Conservation (phyloP, 2,329 filamentous ascomycete species). For the Epicoccum sorghinum region DNA sequence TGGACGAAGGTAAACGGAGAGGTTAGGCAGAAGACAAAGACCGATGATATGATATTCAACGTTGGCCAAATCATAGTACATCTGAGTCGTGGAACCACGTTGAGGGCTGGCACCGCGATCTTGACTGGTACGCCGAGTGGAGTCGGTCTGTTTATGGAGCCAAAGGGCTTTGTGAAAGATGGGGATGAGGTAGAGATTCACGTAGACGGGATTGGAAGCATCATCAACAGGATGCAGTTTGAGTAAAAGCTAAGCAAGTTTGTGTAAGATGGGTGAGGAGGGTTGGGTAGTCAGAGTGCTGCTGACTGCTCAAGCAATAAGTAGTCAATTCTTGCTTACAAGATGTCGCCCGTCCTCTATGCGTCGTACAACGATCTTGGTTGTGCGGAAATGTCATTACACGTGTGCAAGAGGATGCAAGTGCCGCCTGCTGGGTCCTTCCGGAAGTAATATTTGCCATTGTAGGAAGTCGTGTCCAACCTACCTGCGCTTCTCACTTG, state of each 20-base stretch:
- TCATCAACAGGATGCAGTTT: constrained; percentile 43
- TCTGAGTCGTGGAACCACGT: constrained; percentile 54
- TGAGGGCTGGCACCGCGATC: constrained; percentile 55
- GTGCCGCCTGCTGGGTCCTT: too few relatives aligned
- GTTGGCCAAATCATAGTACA: constrained; percentile 52
- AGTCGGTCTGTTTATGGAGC: constrained; percentile 46
- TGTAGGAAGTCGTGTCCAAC: too few relatives aligned
- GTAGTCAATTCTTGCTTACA: too few relatives aligned
- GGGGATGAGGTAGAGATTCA: constrained; percentile 45
- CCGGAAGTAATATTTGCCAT: too few relatives aligned
- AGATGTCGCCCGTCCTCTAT: too few relatives aligned
- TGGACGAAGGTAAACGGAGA: constrained; percentile 54
- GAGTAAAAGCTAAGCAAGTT: constrained; percentile 22
- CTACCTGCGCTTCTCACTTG: too few relatives aligned
- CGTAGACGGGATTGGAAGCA: constrained; percentile 44
- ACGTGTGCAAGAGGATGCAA: too few relatives aligned
- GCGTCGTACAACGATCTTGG: too few relatives aligned
- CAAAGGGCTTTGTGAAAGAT: constrained; percentile 46
- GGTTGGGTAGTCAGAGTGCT: too few relatives aligned
- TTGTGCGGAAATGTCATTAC: too few relatives aligned
- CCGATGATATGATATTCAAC: constrained; percentile 56
- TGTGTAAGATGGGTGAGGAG: too few relatives aligned
- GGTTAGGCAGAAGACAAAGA: constrained; percentile 50
- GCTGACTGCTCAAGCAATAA: too few relatives aligned
- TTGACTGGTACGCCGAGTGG: constrained; percentile 58